Percentiles rank a stretch among this genome's conserved stretches.
These are phyloP conservation scores for Pinus taeda DNA, from an alignment of 75 land plant genomes.

Conservation along the genomic window DNA sequence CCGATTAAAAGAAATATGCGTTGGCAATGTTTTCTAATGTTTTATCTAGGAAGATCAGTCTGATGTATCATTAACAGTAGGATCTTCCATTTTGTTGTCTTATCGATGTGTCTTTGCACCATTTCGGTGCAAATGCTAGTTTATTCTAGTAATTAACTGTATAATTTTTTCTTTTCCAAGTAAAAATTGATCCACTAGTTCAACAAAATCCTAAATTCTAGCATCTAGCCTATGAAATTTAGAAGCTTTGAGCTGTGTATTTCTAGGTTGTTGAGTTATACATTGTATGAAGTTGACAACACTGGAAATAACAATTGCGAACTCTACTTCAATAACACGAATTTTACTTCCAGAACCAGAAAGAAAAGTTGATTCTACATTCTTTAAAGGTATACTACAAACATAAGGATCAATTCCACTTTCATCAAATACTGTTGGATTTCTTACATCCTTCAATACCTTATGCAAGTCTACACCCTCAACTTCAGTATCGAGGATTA, in stretches of 20 bases:
- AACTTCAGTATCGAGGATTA: constrained; percentile 17
- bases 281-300: constrained; percentile 5
- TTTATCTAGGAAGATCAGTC: too few relatives aligned
- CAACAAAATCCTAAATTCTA: constrained; percentile 11
- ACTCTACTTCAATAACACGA: constrained; percentile 18
- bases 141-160: constrained; percentile 24
- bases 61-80: too few relatives aligned
- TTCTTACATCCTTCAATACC: constrained; percentile 4
- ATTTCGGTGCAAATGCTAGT: too few relatives aligned
- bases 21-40: too few relatives aligned
- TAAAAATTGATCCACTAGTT: constrained; percentile 18
- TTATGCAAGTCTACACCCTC: constrained; percentile 5
- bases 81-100: too few relatives aligned
- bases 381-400: neutral
- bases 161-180: constrained; percentile 14
- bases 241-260: neutral
- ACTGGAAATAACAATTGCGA: constrained; percentile 23
- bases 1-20: too few relatives aligned
- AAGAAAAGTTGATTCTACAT: constrained; percentile 14
- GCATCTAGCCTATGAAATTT: constrained; percentile 2
- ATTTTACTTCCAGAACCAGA: constrained; percentile 13
- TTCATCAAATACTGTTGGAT: neutral
- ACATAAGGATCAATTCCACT: neutral
- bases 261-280: constrained; percentile 2
- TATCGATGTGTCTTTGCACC: too few relatives aligned